Evolutionary conservation across 2,329 filamentous ascomycete species (phyloP).

Genomic region (Ascochyta pisi): DNA sequence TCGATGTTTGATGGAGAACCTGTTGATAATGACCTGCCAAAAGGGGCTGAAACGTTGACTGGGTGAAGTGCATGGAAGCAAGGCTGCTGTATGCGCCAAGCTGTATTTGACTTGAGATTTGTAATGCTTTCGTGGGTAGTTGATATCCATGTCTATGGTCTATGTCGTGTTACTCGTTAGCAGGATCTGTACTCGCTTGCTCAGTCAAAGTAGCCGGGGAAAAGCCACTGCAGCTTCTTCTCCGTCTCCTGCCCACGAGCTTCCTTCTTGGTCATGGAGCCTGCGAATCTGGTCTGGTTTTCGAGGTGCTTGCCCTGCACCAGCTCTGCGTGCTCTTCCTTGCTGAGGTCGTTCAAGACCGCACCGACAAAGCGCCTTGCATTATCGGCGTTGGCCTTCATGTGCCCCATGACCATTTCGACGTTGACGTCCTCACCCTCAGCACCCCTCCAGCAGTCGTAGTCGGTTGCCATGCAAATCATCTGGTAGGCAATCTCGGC

Average conservation of each 20-base stretch:
- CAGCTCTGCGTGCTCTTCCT: slow-evolving; percentile 76
- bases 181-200: neutral
- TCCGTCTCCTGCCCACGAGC: slow-evolving; percentile 76
- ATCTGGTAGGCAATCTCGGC: slow-evolving; percentile 97
- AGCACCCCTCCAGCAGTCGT: slow-evolving; percentile 93
- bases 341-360: slow-evolving; percentile 83
- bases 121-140: slow-evolving; percentile 12
- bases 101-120: neutral
- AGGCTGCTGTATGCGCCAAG: slow-evolving; percentile 1
- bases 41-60: slow-evolving; percentile 8
- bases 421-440: slow-evolving; percentile 83
- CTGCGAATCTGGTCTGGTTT: slow-evolving; percentile 76
- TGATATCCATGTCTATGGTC: slow-evolving; percentile 13
- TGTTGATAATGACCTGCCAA: slow-evolving; percentile 22
- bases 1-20: neutral
- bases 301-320: slow-evolving; percentile 83
- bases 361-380: slow-evolving; percentile 84
- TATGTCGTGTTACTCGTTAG: slow-evolving; percentile 15
- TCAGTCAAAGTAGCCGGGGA: slow-evolving; percentile 76
- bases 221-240: slow-evolving; percentile 84
- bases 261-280: slow-evolving; percentile 81
- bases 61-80: neutral
- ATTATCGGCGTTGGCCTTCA: slow-evolving; percentile 91
- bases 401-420: slow-evolving; percentile 95
- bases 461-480: slow-evolving; percentile 99